Percentiles rank a stretch among this genome's conserved stretches.
Evolutionary conservation across 2,329 filamentous ascomycete genomes (phyloP).

Genomic region (Ophiosphaerella herpotricha): DNA sequence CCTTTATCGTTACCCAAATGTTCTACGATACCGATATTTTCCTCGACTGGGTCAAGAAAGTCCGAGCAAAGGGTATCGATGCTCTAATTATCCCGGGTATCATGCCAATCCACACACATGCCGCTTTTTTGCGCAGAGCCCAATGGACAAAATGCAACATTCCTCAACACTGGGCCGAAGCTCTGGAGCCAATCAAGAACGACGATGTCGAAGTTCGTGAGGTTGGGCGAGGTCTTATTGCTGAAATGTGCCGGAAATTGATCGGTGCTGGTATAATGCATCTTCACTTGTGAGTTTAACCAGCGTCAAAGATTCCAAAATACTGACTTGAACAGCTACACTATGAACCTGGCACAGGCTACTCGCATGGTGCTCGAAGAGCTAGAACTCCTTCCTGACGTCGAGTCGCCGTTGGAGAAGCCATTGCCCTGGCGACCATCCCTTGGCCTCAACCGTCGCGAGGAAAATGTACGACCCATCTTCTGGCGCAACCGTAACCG

Average conservation of each 20-base stretch:
- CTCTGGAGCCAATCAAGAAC: constrained; percentile 91
- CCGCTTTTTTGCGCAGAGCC: constrained; percentile 85
- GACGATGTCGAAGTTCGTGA: constrained; percentile 92
- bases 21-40: constrained; percentile 99
- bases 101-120: constrained; percentile 94
- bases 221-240: constrained; percentile 83
- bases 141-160: constrained; percentile 89
- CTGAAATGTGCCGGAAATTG: constrained; percentile 86
- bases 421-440: constrained; percentile 97
- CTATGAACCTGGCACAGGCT: constrained; percentile 96
- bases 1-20: constrained; percentile 98
- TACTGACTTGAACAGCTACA: constrained; percentile 64
- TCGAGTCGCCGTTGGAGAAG: constrained; percentile 79
- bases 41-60: constrained; percentile 84
- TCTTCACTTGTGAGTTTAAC: constrained; percentile 73
- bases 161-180: constrained; percentile 78
- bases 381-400: constrained; percentile 77
- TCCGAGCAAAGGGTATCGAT: constrained; percentile 80
- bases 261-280: constrained; percentile 82
- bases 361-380: constrained; percentile 94
- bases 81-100: constrained; percentile 85
- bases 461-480: constrained; percentile 95
- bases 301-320: background rate
- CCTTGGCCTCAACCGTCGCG: constrained; percentile 82
- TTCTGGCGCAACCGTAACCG: constrained; percentile 99